Percentiles rank a stretch among this genome's conserved stretches.
phyloP scores from a whole-genome alignment of 805 yeast species.

The Saccharomycopsis sp. region DNA sequence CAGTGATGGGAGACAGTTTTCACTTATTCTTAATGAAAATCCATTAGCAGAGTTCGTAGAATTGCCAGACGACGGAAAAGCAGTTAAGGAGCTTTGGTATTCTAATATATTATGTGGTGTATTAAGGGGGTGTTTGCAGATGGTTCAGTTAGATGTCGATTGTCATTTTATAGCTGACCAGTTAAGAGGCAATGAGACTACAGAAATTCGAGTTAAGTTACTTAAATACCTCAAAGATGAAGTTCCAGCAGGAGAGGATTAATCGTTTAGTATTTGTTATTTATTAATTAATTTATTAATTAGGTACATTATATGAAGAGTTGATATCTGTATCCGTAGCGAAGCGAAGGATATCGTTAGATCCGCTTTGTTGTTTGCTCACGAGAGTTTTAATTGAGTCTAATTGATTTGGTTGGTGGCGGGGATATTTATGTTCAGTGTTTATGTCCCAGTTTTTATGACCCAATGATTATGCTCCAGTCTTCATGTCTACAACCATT shows the following conservation, averaged over 20 bases:
- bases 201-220: conserved; percentile 72
- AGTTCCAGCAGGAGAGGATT: conserved; percentile 95
- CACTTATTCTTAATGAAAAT: conserved; percentile 70
- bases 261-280: conserved; percentile 12
- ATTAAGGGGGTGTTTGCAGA: conserved; percentile 82
- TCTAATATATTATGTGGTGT: conserved; percentile 88
- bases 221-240: conserved; percentile 79
- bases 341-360: too few species aligned
- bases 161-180: conserved; percentile 73
- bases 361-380: too few species aligned
- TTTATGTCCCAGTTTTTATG: too few species aligned
- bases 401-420: too few species aligned
- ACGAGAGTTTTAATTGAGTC: too few species aligned
- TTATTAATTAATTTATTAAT: neutral
- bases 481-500: too few species aligned
- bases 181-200: conserved; percentile 72
- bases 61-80: conserved; percentile 72
- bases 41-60: conserved; percentile 95
- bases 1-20: conserved; percentile 65
- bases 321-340: too few species aligned
- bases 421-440: too few species aligned
- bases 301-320: neutral
- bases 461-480: too few species aligned
- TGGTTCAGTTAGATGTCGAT: conserved; percentile 92
- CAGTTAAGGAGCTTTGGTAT: conserved; percentile 78